These are phyloP conservation scores for Spizellomyces sp. DNA, from an alignment of 192 early-diverging fungal species.

Conservation along the genomic window DNA sequence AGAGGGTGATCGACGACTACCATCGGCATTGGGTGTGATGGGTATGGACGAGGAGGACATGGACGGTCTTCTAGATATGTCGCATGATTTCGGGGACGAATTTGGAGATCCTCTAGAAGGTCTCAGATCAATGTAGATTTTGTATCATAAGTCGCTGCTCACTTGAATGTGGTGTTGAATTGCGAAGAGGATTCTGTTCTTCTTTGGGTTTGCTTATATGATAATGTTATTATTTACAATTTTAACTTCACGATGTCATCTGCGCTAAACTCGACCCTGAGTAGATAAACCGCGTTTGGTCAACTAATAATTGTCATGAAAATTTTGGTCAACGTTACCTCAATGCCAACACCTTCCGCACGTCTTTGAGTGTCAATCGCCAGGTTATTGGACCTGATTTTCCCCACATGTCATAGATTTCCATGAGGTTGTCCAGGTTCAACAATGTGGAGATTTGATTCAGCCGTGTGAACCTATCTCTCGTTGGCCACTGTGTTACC, in stretches of 20 bases:
- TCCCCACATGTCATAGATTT: conserved; percentile 75
- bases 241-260: neutral
- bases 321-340: conserved; percentile 44
- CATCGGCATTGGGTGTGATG: neutral
- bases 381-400: conserved; percentile 61
- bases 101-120: conserved; percentile 14
- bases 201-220: neutral
- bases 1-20: neutral
- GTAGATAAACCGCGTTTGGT: neutral
- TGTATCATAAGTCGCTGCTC: too few species aligned
- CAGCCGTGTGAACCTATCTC: conserved; percentile 81
- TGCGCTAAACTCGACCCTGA: neutral
- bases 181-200: too few species aligned
- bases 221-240: conserved; percentile 5
- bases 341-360: conserved; percentile 64
- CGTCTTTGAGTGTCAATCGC: conserved; percentile 70
- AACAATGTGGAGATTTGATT: conserved; percentile 83
- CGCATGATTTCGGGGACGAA: conserved; percentile 2
- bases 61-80: neutral
- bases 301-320: too few species aligned
- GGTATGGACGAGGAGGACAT: neutral
- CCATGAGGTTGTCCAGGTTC: conserved; percentile 75
- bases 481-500: conserved; percentile 57
- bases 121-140: neutral
- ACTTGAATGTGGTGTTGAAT: too few species aligned